phyloP scores from a whole-genome alignment of 192 early-diverging fungal genomes.

The Podila epigama region DNA sequence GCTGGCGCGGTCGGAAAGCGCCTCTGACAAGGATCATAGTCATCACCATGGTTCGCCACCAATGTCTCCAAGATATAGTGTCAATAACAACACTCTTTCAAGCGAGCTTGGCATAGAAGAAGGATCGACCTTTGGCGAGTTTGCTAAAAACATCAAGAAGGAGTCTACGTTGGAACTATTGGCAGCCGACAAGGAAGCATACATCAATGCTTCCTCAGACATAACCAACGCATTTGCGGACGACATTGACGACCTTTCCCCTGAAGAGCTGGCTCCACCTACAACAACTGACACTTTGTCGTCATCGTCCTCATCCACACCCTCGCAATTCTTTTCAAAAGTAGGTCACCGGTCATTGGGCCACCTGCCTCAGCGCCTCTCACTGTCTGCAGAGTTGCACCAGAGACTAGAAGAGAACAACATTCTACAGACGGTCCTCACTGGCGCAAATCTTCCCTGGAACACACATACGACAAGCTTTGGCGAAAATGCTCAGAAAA shows the following conservation, averaged over 20 bases:
- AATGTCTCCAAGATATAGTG: background rate
- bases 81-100: background rate
- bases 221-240: too few relatives aligned
- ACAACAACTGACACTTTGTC: background rate
- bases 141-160: background rate
- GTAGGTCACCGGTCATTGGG: background rate
- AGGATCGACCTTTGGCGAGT: background rate
- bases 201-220: too few relatives aligned
- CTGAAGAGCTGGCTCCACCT: background rate
- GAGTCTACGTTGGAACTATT: too few relatives aligned
- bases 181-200: too few relatives aligned
- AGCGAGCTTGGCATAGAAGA: background rate
- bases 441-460: conserved; percentile 16
- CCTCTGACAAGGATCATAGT: background rate
- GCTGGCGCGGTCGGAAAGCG: background rate
- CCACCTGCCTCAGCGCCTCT: conserved; percentile 15
- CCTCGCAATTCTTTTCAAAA: background rate
- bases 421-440: conserved; percentile 29
- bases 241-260: background rate
- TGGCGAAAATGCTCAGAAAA: background rate
- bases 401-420: conserved; percentile 38
- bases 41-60: background rate
- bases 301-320: background rate
- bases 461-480: background rate
- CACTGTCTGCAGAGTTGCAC: conserved; percentile 40